Evolutionary conservation across 2,329 filamentous ascomycete genomes (phyloP).

Genomic region (Lomentospora prolificans): DNA sequence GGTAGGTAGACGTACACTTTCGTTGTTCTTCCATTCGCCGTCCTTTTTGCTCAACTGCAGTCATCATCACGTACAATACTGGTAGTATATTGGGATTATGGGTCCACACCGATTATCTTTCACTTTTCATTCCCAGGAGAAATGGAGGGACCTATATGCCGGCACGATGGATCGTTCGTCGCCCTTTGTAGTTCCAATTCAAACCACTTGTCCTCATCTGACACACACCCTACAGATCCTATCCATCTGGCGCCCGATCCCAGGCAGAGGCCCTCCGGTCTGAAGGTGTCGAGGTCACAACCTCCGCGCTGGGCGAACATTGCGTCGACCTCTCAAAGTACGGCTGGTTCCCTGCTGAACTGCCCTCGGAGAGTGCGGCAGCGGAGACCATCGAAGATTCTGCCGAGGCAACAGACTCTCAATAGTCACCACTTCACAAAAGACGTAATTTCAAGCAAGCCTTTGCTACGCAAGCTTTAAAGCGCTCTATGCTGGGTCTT

Average conservation of each 20-base stretch:
- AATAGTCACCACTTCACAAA: too few species aligned
- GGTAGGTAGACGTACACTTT: too few species aligned
- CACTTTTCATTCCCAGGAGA: neutral
- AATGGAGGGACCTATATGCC: too few species aligned
- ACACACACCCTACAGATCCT: neutral
- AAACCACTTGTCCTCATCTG: neutral
- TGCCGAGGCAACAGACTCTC: neutral
- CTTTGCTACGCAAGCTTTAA: too few species aligned
- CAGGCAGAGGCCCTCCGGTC: conserved; percentile 40
- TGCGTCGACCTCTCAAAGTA: conserved; percentile 39
- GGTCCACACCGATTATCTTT: neutral
- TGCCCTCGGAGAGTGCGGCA: conserved; percentile 35
- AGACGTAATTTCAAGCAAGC: neutral
- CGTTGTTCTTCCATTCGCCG: too few species aligned
- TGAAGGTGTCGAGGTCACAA: conserved; percentile 43
- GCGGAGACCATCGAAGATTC: conserved; percentile 9
- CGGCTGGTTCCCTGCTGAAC: conserved; percentile 44
- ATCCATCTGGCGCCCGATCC: conserved; percentile 28
- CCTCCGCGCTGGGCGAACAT: conserved; percentile 39
- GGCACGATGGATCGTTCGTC: too few species aligned
- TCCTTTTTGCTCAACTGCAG: too few species aligned
- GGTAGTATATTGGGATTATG: too few species aligned
- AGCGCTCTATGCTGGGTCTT: too few species aligned
- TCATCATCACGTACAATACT: too few species aligned
- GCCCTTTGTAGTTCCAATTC: neutral